Conservation (phyloP, 2,329 filamentous ascomycete species). For the Xylariomycetidae sp. region DNA sequence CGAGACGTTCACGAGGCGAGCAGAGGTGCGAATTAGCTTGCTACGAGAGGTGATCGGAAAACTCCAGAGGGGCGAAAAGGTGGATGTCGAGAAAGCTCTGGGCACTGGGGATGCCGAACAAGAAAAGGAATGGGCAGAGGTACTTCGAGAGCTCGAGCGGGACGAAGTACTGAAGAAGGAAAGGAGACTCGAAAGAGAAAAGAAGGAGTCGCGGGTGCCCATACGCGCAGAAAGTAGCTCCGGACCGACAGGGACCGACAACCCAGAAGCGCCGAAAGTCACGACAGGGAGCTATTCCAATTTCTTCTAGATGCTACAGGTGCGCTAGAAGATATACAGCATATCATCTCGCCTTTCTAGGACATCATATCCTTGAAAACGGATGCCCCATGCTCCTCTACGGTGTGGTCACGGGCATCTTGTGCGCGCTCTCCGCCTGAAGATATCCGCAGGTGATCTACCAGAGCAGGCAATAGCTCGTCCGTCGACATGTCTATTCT, state of each 20-base stretch:
- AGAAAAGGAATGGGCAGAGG: constrained; percentile 85
- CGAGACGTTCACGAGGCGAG: constrained; percentile 63
- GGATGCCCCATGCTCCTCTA: constrained; percentile 23
- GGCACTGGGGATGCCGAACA: constrained; percentile 69
- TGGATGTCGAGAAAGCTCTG: constrained; percentile 77
- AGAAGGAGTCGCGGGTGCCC: too few species aligned
- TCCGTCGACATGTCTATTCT: constrained; percentile 54
- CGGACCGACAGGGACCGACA: too few species aligned
- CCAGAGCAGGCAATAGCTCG: constrained; percentile 49
- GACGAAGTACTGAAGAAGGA: constrained; percentile 51
- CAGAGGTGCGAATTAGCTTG: constrained; percentile 71
- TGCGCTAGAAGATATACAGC: constrained; percentile 13
- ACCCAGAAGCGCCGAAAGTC: constrained; percentile 20
- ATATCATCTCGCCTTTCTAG: constrained; percentile 24
- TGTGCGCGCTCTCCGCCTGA: constrained; percentile 10
- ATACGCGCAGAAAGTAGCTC: too few species aligned
- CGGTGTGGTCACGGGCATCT: constrained; percentile 14
- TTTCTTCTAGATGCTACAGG: constrained; percentile 40
- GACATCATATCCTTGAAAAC: constrained; percentile 58
- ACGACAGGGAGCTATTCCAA: constrained; percentile 32
- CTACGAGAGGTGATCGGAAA: constrained; percentile 70
- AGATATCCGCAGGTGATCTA: constrained; percentile 40
- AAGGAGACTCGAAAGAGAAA: too few species aligned
- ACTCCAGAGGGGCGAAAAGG: constrained; percentile 65
- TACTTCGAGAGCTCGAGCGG: constrained; percentile 59